Evolutionary conservation across 2,329 filamentous ascomycete species (phyloP).

Genomic region (Drechslera avenae): DNA sequence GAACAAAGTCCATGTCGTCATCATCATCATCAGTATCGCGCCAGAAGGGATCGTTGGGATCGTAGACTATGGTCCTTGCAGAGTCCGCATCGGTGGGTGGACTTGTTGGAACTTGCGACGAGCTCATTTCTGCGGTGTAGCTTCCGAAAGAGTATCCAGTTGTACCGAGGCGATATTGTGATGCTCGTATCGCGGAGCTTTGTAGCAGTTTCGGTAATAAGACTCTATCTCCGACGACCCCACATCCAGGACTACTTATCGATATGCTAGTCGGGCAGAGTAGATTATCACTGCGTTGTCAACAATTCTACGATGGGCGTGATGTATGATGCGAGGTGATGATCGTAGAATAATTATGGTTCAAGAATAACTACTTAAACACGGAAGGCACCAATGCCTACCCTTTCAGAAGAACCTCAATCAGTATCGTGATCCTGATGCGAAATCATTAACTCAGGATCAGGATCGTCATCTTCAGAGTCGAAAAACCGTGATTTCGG

Average conservation of each 20-base stretch:
- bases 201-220: constrained; percentile 13
- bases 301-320: no score
- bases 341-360: neutral
- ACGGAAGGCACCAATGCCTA: neutral
- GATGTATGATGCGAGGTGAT: neutral
- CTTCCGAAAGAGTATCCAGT: constrained; percentile 1
- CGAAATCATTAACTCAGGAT: constrained; percentile 57
- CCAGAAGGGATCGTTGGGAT: constrained; percentile 43
- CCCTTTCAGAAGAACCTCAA: constrained; percentile 7
- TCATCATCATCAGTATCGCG: constrained; percentile 43
- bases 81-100: constrained; percentile 33
- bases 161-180: constrained; percentile 11
- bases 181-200: constrained; percentile 11
- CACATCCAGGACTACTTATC: constrained; percentile 7
- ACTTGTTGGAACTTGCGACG: constrained; percentile 28
- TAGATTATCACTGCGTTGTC: no score
- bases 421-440: constrained; percentile 51
- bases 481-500: constrained; percentile 41
- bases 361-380: neutral
- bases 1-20: constrained; percentile 59
- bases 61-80: constrained; percentile 37
- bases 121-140: constrained; percentile 30
- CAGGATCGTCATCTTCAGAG: constrained; percentile 53
- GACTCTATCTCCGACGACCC: constrained; percentile 10
- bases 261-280: neutral